Evolutionary conservation across 202 grass and related monocot species (phyloP), one percentile per base, ranked within the genome.

Genomic region (Schoenoplectus triqueter): DNA sequence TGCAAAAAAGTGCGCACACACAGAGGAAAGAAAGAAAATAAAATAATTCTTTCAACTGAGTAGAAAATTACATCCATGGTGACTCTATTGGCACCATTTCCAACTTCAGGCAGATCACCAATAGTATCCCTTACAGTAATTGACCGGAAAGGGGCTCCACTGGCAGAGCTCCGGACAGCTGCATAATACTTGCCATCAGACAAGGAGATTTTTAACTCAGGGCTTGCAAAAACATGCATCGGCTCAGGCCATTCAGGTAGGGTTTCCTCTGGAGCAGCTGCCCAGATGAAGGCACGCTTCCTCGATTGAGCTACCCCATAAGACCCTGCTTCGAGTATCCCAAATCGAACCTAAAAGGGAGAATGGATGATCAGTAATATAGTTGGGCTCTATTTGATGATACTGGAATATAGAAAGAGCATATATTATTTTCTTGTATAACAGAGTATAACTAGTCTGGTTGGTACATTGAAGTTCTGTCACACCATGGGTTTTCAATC

Each of bases 201-300:
- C 73, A 99, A 76, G 17, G 85, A 87, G 86, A 96, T 91, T 87
- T 91, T 99, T 51, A 99, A 85, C 64, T 96, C 92, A 41, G 97
- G 93, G 80, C 88, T 87, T 80, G 93, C 91, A 91, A 99, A 99
- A 45, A 99, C 97, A 82, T 99, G 93, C 92, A 96, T 92, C 0
- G 97, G 97, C 74, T 99, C 90, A 68, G 97, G 97, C 97, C 97
- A 99, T 19, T 99, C 93, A 83, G 96, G 96, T 87, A 99, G 88
- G 61, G 14, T 89, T 82, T 99, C 93, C 78, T 92, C 89, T 60
- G 96, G 96, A 77, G 93, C 89, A 77, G 93, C 96, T 78, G 93
- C 96, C 96, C 92, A 96, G 84, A 99, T 96, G 74, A 99, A 99
- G 55, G 97, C 97, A 69, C 97, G 91, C 88, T 99, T 99, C 80